Conservation (phyloP, 2,329 filamentous ascomycete genomes). For the Cladophialophora immunda region DNA sequence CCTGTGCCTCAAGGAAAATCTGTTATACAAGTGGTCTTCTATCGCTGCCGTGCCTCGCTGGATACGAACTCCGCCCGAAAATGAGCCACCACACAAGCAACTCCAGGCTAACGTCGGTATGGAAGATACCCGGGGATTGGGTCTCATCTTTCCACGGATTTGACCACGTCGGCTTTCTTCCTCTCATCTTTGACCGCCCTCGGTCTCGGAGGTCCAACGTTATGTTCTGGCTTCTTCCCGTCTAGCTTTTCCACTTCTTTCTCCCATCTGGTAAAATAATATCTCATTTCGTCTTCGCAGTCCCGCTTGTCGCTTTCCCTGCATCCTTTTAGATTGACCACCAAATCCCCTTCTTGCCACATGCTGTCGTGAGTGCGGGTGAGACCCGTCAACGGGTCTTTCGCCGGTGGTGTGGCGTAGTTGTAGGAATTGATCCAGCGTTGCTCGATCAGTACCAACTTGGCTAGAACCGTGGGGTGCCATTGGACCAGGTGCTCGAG, state of each 20-base stretch:
- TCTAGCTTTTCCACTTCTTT: constrained; percentile 43
- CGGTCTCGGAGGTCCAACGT: constrained; percentile 16
- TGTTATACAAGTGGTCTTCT: not conserved
- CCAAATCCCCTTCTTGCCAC: constrained; percentile 85
- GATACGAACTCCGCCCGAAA: not conserved
- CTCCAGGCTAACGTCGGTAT: not conserved
- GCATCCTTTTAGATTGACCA: constrained; percentile 81
- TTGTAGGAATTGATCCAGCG: constrained; percentile 82
- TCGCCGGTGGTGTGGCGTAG: constrained; percentile 43
- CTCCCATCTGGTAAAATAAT: constrained; percentile 58
- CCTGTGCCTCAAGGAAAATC: not conserved
- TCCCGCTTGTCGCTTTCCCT: constrained; percentile 62
- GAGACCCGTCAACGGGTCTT: constrained; percentile 46
- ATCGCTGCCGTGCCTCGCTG: not conserved
- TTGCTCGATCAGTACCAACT: constrained; percentile 89
- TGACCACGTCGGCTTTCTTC: not conserved
- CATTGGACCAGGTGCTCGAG: constrained; percentile 92
- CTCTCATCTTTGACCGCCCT: not conserved
- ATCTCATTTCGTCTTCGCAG: constrained; percentile 76
- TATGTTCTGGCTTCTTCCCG: constrained; percentile 28
- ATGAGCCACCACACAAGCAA: not conserved
- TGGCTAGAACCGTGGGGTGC: constrained; percentile 94
- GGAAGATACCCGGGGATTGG: not conserved
- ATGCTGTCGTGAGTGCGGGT: constrained; percentile 60
- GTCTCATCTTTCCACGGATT: not conserved